phyloP scores from a whole-genome alignment of 768 basidiomycete genomes.

The Mycena sanguinolenta region DNA sequence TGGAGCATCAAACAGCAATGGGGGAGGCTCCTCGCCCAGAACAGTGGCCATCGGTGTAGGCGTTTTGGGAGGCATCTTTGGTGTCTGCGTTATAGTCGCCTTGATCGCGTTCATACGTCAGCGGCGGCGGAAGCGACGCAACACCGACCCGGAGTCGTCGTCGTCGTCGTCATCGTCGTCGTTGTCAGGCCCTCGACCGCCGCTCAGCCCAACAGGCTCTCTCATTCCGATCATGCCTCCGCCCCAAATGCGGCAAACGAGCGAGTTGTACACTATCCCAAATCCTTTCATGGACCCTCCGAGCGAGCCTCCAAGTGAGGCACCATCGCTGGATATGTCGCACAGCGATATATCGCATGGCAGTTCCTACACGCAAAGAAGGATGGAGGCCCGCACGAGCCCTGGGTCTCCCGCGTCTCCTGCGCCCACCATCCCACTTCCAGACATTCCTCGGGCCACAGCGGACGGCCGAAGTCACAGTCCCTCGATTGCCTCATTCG shows the following conservation, averaged over 20 bases:
- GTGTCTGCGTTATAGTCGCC: background rate
- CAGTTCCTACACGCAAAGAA: slow-evolving; percentile 34
- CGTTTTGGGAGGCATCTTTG: slow-evolving; percentile 13
- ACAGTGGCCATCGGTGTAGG: slow-evolving; percentile 17
- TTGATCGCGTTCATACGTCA: slow-evolving; percentile 28
- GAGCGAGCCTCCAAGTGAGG: background rate
- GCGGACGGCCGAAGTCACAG: slow-evolving; percentile 24
- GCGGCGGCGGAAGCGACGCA: slow-evolving; percentile 20
- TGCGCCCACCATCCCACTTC: slow-evolving; percentile 33
- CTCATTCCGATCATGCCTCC: slow-evolving; percentile 38
- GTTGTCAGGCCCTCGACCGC: background rate
- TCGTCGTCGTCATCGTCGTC: too few relatives aligned
- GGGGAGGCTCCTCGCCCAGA: slow-evolving; percentile 18
- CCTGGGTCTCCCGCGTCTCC: background rate
- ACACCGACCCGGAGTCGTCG: background rate
- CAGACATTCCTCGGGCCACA: slow-evolving; percentile 17
- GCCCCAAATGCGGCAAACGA: slow-evolving; percentile 20
- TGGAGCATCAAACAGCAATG: slow-evolving; percentile 7
- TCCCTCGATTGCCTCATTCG: slow-evolving; percentile 1
- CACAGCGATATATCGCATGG: slow-evolving; percentile 2
- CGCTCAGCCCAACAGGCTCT: slow-evolving; percentile 16
- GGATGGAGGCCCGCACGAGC: slow-evolving; percentile 30
- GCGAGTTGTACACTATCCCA: background rate
- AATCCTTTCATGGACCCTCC: slow-evolving; percentile 31
- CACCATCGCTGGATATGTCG: slow-evolving; percentile 19